Conservation (phyloP, 306 rosid species). For the Vicia sativa region DNA sequence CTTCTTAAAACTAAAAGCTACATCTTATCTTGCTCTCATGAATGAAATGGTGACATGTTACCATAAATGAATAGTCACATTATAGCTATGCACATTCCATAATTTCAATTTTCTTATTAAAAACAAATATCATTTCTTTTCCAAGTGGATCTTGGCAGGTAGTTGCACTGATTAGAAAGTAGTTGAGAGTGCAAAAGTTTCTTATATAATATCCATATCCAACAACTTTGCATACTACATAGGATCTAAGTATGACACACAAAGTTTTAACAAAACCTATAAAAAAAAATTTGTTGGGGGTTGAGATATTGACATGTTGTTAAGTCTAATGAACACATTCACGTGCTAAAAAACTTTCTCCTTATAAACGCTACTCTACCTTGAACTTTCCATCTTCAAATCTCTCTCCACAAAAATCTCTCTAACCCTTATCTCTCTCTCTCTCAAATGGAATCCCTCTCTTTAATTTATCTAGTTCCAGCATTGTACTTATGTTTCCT, state of each 20-base stretch:
- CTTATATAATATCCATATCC: neutral
- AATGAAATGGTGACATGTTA: neutral
- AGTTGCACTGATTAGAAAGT: neutral
- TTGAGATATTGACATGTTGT: constrained; percentile 41
- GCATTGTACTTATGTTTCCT: constrained; percentile 48
- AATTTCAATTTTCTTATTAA: too few species aligned
- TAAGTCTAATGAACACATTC: constrained; percentile 19
- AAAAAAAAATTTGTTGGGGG: constrained; percentile 50
- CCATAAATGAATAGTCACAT: too few species aligned
- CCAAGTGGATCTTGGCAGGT: neutral
- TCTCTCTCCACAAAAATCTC: neutral
- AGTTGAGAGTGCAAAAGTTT: neutral
- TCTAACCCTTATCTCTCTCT: neutral
- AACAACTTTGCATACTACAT: neutral
- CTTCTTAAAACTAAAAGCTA: neutral
- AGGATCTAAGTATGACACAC: neutral
- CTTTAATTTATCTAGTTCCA: constrained; percentile 38
- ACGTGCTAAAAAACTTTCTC: constrained; percentile 38
- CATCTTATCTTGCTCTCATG: neutral
- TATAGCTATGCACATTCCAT: too few species aligned
- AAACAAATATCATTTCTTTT: neutral
- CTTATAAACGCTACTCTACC: constrained; percentile 35
- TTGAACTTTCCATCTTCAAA: constrained; percentile 1
- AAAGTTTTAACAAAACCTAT: neutral
- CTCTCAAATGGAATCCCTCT: constrained; percentile 60